phyloP scores from a whole-genome alignment of 805 yeast species.

The Kodamaea kakaduensis region DNA sequence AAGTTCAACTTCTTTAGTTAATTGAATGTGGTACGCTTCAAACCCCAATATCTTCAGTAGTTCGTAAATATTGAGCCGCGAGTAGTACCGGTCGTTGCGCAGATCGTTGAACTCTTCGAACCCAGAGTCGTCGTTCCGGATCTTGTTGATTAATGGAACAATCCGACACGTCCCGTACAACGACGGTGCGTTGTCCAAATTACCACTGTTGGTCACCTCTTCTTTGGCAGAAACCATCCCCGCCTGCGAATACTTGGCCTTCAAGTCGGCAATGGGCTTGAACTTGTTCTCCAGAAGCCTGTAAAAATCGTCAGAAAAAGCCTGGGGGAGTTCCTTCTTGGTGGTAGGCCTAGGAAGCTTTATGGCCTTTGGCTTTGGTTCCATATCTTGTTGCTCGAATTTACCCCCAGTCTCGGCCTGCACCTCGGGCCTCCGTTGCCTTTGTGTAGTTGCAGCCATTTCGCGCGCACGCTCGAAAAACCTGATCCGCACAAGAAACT shows the following conservation, averaged over 20 bases:
- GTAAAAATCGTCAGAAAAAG: neutral
- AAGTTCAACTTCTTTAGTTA: constrained; percentile 54
- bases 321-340: neutral
- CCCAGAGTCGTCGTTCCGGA: neutral
- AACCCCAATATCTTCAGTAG: constrained; percentile 50
- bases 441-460: neutral
- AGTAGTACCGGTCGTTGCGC: constrained; percentile 33
- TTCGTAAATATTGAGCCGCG: constrained; percentile 55
- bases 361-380: neutral
- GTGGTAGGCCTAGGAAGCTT: neutral
- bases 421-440: neutral
- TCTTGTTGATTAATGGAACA: neutral
- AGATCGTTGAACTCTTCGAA: constrained; percentile 4
- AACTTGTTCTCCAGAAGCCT: neutral
- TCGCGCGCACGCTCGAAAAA: constrained; percentile 1
- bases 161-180: constrained; percentile 1
- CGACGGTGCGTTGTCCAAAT: neutral
- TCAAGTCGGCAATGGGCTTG: neutral
- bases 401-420: neutral
- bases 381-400: neutral
- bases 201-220: neutral
- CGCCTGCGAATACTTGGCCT: neutral
- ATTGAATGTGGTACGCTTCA: constrained; percentile 40
- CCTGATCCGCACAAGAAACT: constrained; percentile 5
- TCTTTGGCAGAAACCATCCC: neutral